These are phyloP conservation scores for Pulveroboletus sp. DNA, from an alignment of 768 basidiomycete species.

Conservation along the genomic window DNA sequence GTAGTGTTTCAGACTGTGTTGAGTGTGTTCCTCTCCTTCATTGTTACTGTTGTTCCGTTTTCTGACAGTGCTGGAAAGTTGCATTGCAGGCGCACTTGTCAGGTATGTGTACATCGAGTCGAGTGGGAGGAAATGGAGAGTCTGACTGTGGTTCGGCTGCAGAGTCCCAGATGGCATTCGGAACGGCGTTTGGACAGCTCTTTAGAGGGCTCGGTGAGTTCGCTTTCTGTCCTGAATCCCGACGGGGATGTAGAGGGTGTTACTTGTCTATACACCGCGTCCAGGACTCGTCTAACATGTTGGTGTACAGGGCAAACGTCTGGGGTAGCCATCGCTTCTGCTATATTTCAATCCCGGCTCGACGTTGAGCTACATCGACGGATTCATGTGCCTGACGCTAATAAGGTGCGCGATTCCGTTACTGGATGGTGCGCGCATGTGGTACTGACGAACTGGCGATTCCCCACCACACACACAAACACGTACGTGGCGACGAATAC, in stretches of 20 bases:
- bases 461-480: accelerated
- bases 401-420: constrained; percentile 14
- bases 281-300: neutral
- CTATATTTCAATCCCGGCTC: too few species aligned
- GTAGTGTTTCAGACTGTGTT: constrained; percentile 11
- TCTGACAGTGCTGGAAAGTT: neutral
- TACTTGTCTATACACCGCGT: too few species aligned
- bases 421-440: too few species aligned
- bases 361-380: too few species aligned
- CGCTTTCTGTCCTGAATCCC: neutral
- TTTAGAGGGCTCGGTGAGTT: constrained; percentile 11
- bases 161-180: constrained; percentile 1
- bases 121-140: too few species aligned
- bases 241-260: neutral
- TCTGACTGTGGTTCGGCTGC: neutral
- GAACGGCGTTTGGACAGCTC: constrained; percentile 7
- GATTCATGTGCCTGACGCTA: too few species aligned
- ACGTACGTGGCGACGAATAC: too few species aligned
- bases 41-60: neutral
- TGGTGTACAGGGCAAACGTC: too few species aligned
- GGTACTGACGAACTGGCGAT: too few species aligned
- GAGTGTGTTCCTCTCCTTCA: neutral
- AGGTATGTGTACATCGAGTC: neutral
- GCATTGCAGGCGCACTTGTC: constrained; percentile 11
- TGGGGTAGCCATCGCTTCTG: too few species aligned